phyloP scores from a whole-genome alignment of 2,329 filamentous ascomycete genomes.

The Colletotrichum gloeosporioides region DNA sequence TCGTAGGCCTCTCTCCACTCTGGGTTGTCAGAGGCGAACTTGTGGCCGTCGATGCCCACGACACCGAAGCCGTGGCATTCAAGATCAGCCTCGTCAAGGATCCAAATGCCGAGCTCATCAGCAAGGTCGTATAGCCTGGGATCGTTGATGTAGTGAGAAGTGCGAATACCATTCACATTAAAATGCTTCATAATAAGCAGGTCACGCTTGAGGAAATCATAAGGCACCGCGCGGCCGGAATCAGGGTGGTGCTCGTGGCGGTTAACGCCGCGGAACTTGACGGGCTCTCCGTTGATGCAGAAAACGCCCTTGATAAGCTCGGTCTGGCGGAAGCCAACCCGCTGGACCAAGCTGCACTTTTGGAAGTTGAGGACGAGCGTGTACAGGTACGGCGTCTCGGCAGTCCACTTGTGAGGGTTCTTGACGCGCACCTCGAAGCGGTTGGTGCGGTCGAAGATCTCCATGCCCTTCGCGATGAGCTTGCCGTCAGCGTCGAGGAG shows the following conservation, averaged over 20 bases:
- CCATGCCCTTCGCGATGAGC: conserved; percentile 29
- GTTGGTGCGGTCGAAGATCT: conserved; percentile 38
- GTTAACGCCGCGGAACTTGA: conserved; percentile 73
- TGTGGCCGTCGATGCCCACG: conserved; percentile 45
- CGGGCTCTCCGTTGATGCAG: conserved; percentile 67
- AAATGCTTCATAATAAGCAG: conserved; percentile 70
- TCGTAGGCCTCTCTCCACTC: conserved; percentile 70
- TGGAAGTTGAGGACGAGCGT: conserved; percentile 45
- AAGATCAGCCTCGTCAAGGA: conserved; percentile 63
- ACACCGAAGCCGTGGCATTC: conserved; percentile 58
- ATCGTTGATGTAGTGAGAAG: conserved; percentile 71
- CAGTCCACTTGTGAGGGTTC: conserved; percentile 69
- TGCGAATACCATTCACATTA: conserved; percentile 74
- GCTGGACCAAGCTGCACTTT: conserved; percentile 51
- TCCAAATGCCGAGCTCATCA: conserved; percentile 68
- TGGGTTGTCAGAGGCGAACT: conserved; percentile 64
- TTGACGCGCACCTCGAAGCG: conserved; percentile 47
- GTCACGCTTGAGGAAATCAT: conserved; percentile 65
- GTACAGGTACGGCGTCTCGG: conserved; percentile 70
- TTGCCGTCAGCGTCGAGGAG: conserved; percentile 39
- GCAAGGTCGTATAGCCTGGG: conserved; percentile 64
- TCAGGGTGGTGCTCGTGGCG: conserved; percentile 73
- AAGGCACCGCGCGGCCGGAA: conserved; percentile 66
- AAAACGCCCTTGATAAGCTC: conserved; percentile 67
- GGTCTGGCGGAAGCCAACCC: conserved; percentile 67